phyloP scores from a whole-genome alignment of 2,329 filamentous ascomycete species.

The Trichoderma atroviride region DNA sequence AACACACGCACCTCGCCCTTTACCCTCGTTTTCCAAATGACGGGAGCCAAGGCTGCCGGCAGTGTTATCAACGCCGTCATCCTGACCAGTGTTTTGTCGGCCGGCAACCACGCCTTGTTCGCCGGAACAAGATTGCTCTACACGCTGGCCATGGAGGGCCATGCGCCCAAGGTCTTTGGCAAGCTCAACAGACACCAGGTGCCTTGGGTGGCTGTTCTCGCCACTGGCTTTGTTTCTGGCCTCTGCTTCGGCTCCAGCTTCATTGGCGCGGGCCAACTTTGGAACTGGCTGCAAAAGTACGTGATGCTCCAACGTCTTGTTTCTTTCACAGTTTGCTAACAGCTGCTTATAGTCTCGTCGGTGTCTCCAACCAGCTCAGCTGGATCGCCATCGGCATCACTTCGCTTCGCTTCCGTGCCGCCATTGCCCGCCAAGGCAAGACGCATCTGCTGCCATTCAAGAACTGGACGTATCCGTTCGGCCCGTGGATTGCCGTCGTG shows the following conservation, averaged over 20 bases:
- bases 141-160: conserved; percentile 45
- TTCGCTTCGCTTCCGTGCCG: conserved; percentile 66
- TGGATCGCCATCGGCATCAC: conserved; percentile 68
- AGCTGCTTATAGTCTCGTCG: conserved; percentile 48
- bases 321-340: background rate
- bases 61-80: conserved; percentile 64
- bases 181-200: conserved; percentile 41
- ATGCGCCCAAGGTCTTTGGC: conserved; percentile 60
- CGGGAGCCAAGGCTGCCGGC: conserved; percentile 54
- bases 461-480: conserved; percentile 68
- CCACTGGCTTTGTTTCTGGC: conserved; percentile 58
- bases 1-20: conserved; percentile 43
- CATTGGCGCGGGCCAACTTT: conserved; percentile 65
- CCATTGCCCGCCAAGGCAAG: conserved; percentile 58
- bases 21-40: conserved; percentile 63
- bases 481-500: conserved; percentile 58
- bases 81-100: conserved; percentile 43
- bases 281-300: conserved; percentile 68
- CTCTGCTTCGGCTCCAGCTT: conserved; percentile 67
- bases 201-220: conserved; percentile 48
- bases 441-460: conserved; percentile 64
- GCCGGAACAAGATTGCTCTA: conserved; percentile 41
- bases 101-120: conserved; percentile 44
- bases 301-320: conserved; percentile 29
- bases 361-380: conserved; percentile 67